Evolutionary conservation across 768 basidiomycete genomes (phyloP).

Genomic region (Tubosaeta brunneosetosa): DNA sequence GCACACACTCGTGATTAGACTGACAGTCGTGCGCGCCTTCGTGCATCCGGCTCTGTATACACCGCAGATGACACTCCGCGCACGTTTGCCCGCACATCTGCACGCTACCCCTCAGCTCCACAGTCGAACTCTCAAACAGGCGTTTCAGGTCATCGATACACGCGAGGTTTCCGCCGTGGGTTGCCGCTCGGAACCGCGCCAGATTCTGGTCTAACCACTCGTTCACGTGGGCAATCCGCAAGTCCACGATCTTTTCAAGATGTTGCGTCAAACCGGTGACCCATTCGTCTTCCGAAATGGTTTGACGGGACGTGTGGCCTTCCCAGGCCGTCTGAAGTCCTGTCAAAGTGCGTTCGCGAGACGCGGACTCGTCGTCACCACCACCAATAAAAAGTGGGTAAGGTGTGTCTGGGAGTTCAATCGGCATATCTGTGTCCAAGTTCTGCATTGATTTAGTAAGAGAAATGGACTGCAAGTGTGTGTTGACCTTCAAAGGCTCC

Average conservation of each 20-base stretch:
- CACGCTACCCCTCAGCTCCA: conserved; percentile 43
- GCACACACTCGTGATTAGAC: conserved; percentile 28
- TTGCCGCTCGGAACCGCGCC: conserved; percentile 37
- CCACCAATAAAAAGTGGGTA: conserved; percentile 33
- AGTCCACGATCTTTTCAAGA: too few species aligned
- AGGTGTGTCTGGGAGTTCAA: conserved; percentile 37
- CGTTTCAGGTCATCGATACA: conserved; percentile 32
- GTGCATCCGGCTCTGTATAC: conserved; percentile 44
- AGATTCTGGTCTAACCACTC: conserved; percentile 42
- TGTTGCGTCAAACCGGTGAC: too few species aligned
- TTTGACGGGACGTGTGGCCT: too few species aligned
- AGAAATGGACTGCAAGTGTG: too few species aligned
- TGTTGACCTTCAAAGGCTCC: conserved; percentile 47
- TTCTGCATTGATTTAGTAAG: conserved; percentile 34
- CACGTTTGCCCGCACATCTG: conserved; percentile 51
- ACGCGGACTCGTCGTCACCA: conserved; percentile 10
- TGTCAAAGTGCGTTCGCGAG: conserved; percentile 14
- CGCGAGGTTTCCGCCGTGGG: conserved; percentile 28
- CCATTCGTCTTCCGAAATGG: too few species aligned
- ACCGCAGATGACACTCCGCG: conserved; percentile 43
- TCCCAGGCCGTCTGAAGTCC: conserved; percentile 20
- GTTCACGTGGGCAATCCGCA: too few species aligned
- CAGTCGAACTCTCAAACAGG: conserved; percentile 33
- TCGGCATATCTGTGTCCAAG: conserved; percentile 43
- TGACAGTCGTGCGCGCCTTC: conserved; percentile 43